Percentiles rank a stretch among this genome's conserved stretches.
phyloP scores from a whole-genome alignment of 495 filamentous ascomycete genomes.

The Xylaria cubensis region DNA sequence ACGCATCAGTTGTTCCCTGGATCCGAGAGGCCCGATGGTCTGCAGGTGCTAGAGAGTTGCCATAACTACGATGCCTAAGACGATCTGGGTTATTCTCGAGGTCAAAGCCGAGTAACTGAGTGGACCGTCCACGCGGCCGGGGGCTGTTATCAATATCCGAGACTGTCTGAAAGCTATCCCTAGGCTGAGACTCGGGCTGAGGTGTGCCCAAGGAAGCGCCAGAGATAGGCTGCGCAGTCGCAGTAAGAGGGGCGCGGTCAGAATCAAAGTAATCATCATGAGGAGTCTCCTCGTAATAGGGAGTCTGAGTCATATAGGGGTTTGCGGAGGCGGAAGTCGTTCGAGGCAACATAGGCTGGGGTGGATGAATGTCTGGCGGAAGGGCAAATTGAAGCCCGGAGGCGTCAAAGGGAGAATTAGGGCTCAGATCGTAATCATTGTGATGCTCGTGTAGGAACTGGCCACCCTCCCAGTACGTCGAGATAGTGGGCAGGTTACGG shows the following conservation, averaged over 20 bases:
- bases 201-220: slow-evolving; percentile 56
- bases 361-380: slow-evolving; percentile 51
- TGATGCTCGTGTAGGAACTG: slow-evolving; percentile 39
- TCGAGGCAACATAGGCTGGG: slow-evolving; percentile 15
- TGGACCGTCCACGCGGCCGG: slow-evolving; percentile 47
- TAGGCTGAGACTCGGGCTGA: slow-evolving; percentile 62
- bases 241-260: slow-evolving; percentile 72
- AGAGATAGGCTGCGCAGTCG: slow-evolving; percentile 68
- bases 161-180: slow-evolving; percentile 68
- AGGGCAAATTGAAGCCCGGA: slow-evolving; percentile 56
- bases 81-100: slow-evolving; percentile 58
- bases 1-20: slow-evolving; percentile 64
- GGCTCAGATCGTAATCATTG: slow-evolving; percentile 39
- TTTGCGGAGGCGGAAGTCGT: slow-evolving; percentile 42
- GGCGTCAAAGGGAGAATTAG: slow-evolving; percentile 52
- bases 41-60: slow-evolving; percentile 52
- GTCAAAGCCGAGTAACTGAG: slow-evolving; percentile 54
- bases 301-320: slow-evolving; percentile 47
- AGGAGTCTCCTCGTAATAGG: slow-evolving; percentile 59
- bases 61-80: slow-evolving; percentile 54
- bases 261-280: slow-evolving; percentile 69
- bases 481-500: slow-evolving; percentile 50
- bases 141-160: slow-evolving; percentile 53
- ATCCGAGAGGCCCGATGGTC: slow-evolving; percentile 62
- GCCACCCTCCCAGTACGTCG: slow-evolving; percentile 56